Evolutionary conservation across 345 rosid species (phyloP).

Genomic region (Psidium guajava): DNA sequence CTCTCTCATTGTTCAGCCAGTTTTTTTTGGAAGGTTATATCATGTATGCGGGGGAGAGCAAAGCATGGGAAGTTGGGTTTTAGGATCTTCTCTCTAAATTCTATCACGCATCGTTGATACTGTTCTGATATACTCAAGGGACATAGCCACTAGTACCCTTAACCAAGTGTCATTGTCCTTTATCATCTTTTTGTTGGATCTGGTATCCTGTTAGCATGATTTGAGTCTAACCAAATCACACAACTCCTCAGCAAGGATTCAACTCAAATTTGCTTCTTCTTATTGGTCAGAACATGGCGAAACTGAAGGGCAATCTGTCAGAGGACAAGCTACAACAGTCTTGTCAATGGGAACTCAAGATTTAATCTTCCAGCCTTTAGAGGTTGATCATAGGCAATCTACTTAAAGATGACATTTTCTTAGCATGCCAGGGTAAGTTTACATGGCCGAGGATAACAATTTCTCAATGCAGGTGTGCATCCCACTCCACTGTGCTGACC

Average conservation of each 20-base stretch:
- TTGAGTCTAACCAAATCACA: background rate
- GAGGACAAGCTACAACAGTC: conserved; percentile 21
- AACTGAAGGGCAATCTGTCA: conserved; percentile 22
- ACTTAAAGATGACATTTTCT: conserved; percentile 18
- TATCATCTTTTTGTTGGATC: background rate
- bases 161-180: background rate
- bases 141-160: background rate
- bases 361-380: conserved; percentile 29
- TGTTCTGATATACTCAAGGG: background rate
- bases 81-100: background rate
- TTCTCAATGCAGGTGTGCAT: conserved; percentile 1
- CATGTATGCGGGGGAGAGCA: background rate
- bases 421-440: conserved; percentile 18
- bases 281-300: conserved; percentile 34
- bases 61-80: background rate
- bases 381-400: conserved; percentile 25
- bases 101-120: background rate
- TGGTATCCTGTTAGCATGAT: background rate
- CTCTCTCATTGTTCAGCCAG: background rate
- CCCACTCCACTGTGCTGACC: conserved; percentile 44
- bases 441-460: background rate
- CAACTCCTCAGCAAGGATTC: background rate
- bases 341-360: conserved; percentile 34
- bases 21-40: background rate
- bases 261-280: conserved; percentile 1